Evolutionary conservation across 139 green algal species (phyloP), one percentile per base, ranked within the genome.

Genomic region (Yamagishiella unicocca): DNA sequence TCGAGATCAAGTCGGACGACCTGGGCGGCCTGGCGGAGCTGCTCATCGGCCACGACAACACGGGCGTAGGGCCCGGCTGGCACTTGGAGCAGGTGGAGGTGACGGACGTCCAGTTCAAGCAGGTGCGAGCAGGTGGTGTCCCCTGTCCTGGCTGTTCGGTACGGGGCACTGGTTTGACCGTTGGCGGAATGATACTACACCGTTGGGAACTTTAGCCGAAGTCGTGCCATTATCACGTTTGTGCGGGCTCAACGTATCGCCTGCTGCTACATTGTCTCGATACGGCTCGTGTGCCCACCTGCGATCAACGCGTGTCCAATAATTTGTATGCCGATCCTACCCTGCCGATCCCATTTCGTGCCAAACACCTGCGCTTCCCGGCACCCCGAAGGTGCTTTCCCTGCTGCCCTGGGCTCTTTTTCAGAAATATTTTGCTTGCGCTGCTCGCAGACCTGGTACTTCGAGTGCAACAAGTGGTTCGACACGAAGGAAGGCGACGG

Each of bases 41-140:
- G 74, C 37, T 88, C 6, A 87, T 96, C 33, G 90, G 93, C 70
- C 90, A 95, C 90, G 94, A 95, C 88, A 92, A 93, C 78, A 85
- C 53, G 6, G 92, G 90, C 29, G 58, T 83, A n/a, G 83, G 81
- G 6, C 73, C 90, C 31, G 78, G 43, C 0, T 96, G 94, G 94
- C 91, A 95, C 78, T 70, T 95, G 74, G 91, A 94, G 76, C 84
- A 88, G 82, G 85, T 92, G 33, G 90, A 92, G 35, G 72, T 93
- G 82, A 92, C 82, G 12, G 87, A 93, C 85, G 25, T 58, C 24
- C n/a, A 19, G 0, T 54, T 45, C 22, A 87, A 77, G 3, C 72
- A 78, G 70, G 70, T 58, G 31, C 10, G 70, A 12, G 70, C 2
- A 58, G 10, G 50, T 17, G 50, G 50, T 58, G 50, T 58, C 14